phyloP scores from a whole-genome alignment of 352 stramenopile species.

The Globisporangium barbulae region DNA sequence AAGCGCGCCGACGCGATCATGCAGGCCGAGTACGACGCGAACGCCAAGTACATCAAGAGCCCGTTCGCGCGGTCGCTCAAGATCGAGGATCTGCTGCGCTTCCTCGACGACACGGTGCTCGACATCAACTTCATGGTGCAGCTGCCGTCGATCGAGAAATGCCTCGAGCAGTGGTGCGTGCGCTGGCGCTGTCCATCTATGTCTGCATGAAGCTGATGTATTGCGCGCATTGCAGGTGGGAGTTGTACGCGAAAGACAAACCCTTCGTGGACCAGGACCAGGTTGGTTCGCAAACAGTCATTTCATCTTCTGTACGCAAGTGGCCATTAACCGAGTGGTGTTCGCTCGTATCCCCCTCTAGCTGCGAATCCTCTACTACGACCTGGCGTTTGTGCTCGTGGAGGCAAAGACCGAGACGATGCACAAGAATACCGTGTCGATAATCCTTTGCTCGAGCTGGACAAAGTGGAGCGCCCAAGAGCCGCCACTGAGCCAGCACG shows the following conservation, averaged over 20 bases:
- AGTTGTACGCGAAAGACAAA: constrained; percentile 41
- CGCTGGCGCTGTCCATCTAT: neutral
- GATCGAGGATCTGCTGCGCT: constrained; percentile 62
- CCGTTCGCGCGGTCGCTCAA: constrained; percentile 56
- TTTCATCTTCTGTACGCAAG: neutral
- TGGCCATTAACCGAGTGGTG: neutral
- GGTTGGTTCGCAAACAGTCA: constrained; percentile 16
- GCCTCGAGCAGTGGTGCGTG: constrained; percentile 61
- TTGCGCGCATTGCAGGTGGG: constrained; percentile 27
- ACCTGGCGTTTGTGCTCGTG: constrained; percentile 68
- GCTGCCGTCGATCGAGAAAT: constrained; percentile 80
- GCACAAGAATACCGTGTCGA: constrained; percentile 78
- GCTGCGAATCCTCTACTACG: constrained; percentile 66
- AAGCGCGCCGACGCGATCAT: constrained; percentile 51
- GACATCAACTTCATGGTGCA: constrained; percentile 86
- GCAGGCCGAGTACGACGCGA: constrained; percentile 59
- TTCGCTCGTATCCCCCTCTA: constrained; percentile 15
- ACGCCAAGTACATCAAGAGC: constrained; percentile 77
- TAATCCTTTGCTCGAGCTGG: constrained; percentile 66
- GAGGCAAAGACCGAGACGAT: constrained; percentile 74
- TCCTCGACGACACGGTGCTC: constrained; percentile 66
- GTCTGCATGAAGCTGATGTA: too few species aligned
- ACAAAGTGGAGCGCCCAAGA: constrained; percentile 68
- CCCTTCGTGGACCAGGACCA: constrained; percentile 46
- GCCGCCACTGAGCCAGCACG: constrained; percentile 40